Evolutionary conservation across 257 asterid genomes (phyloP), one percentile per base, ranked within the genome.

Genomic region (Sherardia arvensis): DNA sequence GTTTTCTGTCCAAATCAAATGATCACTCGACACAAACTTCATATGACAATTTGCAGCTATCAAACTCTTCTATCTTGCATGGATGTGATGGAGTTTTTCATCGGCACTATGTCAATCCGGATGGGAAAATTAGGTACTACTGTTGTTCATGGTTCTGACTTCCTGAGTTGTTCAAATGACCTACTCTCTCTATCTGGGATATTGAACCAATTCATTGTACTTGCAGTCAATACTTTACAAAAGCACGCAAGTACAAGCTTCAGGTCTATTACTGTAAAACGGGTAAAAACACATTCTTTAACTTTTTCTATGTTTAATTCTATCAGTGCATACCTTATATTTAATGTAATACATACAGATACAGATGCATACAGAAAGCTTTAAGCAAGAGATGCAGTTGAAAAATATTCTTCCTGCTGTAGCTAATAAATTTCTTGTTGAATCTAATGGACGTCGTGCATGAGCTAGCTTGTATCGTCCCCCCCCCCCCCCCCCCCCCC

Each of bases 381-480:
- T 87, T 67, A 90, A 84, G 83, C 90, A 87, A 71, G 97, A 84
- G 69, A 58, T 84, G 74, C 83, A 79, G 74, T 71, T 89, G 90
- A 84, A 86, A 76, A 79, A 91, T 73, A 88, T 91, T 77, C 96
- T 91, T 74, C 95, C 94, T 48, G 92, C 84, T 64, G 98, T 91
- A 34, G 96, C 98, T 15, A 96, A 91, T 66, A 84, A 91, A 73
- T 91, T 91, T 79, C 95, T 91, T 64, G 80, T 75, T 47, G 84
- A 86, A 64, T 77, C 79, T 54, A 87, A 79, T 54, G 89, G 86
- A 64, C 71, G 53, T 67, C 71, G 66, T 62, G 78, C 72, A 74
- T 97, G 99, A 70, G 89, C 99, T 33, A 84, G 95, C 72, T 74
- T 92, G 99, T 90, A n/a, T 30, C 32, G 25, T 23, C 28, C 28